Base-by-base conservation (phyloP, 345 rosid species). In the Gossypium anomalum region DNA sequence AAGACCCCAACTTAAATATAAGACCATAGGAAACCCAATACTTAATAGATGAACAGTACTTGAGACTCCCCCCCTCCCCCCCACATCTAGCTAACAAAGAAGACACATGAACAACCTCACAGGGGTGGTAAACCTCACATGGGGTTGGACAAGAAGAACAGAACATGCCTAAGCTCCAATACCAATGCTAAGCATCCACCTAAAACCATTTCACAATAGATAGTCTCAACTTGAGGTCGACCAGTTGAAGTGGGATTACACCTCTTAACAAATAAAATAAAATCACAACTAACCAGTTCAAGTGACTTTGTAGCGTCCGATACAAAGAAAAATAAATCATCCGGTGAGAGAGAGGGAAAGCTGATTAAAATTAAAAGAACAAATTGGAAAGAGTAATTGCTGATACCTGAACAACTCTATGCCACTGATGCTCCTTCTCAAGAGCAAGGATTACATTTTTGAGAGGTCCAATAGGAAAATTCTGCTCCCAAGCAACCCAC, bases 401-500 rank as follows among this genome's bases (percentile, higher is more conserved):
- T 65, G 34, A 56, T 41, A 93, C 98, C 97, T 94, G 98, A 79
- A 94, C 70, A 76, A 89, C 80, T 78, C 89, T 82, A 80, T 94
- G 98, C 97, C 97, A 92, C 76, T 92, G 97, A 25, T 92, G 88
- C 76, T 92, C 86, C 80, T 88, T 87, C 87, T 92, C 97, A 64
- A 94, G 97, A 75, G 80, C 81, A 78, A 85, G 64, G 79, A 94
- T 77, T 53, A 83, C 97, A 75, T 78, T 83, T 83, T 87, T 92
- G 34, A 94, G 87, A 34, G 92, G 81, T 17, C 82, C 97, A 80
- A 90, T 81, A 25, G 98, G 98, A 82, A 94, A 94, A 16, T 79
- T 86, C 25, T 81, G 88, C 84, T 94, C 97, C 97, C 97, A 92
- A 62, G 98, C 97, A 80, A 94, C 92, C 97, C 97, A 94, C 53